Evolutionary conservation across 169 alveolate genomes (phyloP).

Genomic region (Cryptosporidium ryanae): DNA sequence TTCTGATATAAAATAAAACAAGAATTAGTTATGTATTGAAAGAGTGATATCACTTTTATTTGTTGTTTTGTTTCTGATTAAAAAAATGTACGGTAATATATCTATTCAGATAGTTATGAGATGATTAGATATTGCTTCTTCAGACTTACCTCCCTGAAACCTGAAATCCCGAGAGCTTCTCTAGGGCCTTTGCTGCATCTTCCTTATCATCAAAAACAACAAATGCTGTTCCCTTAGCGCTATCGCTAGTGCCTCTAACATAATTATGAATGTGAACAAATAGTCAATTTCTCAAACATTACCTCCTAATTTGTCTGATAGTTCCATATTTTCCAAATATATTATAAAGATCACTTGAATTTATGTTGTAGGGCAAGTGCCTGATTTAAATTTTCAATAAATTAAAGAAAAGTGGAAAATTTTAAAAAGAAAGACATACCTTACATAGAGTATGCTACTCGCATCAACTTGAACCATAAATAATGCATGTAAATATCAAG

Average conservation of each 20-base stretch:
- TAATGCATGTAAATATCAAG: too few relatives aligned
- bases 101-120: not conserved
- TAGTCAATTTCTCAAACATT: not conserved
- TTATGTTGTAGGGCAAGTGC: slow-evolving; percentile 87
- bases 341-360: slow-evolving; percentile 97
- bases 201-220: slow-evolving; percentile 98
- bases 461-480: not conserved
- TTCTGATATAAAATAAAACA: not conserved
- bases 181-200: slow-evolving; percentile 99
- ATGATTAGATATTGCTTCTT: not conserved
- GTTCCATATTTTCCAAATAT: slow-evolving; percentile 99
- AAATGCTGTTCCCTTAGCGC: slow-evolving; percentile 95
- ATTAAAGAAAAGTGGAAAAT: not conserved
- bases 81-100: slow-evolving; percentile 47
- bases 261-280: not conserved
- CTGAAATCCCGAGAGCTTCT: slow-evolving; percentile 97
- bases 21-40: not conserved
- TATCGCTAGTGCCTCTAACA: slow-evolving; percentile 88
- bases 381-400: slow-evolving; percentile 69
- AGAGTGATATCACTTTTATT: not conserved
- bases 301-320: slow-evolving; percentile 97
- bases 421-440: slow-evolving; percentile 2
- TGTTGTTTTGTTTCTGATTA: not conserved
- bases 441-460: slow-evolving; percentile 29
- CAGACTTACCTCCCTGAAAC: slow-evolving; percentile 95